Evolutionary conservation across 176 grass and related monocot genomes (phyloP).

Genomic region (Chrysopogon serrulatus): DNA sequence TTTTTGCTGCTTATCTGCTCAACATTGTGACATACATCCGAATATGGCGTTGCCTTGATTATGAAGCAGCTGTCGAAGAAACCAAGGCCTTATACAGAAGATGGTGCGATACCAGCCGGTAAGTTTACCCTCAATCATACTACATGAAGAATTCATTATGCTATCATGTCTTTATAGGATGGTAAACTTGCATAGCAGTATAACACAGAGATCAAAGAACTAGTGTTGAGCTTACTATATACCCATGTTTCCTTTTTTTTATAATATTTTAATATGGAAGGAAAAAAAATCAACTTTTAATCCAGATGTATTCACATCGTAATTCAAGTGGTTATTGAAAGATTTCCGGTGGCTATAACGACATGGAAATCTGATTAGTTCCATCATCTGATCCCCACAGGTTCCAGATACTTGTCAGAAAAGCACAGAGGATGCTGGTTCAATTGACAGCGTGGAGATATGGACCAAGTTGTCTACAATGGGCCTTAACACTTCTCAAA

Average conservation of each 20-base stretch:
- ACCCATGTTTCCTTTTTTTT: background rate
- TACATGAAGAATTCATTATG: background rate
- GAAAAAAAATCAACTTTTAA: background rate
- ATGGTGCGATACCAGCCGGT: slow-evolving; percentile 28
- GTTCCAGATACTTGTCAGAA: slow-evolving; percentile 1
- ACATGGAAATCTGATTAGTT: background rate
- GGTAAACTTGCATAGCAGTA: background rate
- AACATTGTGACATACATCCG: slow-evolving; percentile 55
- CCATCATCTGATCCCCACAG: slow-evolving; percentile 17
- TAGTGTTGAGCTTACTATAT: background rate
- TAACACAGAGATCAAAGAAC: background rate
- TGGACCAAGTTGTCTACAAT: slow-evolving; percentile 41
- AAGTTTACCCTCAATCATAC: slow-evolving; percentile 5
- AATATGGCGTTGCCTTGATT: slow-evolving; percentile 53
- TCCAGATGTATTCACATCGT: background rate
- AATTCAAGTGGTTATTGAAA: background rate
- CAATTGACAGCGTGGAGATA: slow-evolving; percentile 26
- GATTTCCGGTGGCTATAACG: background rate
- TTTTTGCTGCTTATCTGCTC: slow-evolving; percentile 56
- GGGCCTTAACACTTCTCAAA: slow-evolving; percentile 56
- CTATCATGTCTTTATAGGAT: background rate
- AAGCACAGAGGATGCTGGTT: background rate
- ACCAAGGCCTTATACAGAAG: slow-evolving; percentile 21
- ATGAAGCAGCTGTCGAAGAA: slow-evolving; percentile 10
- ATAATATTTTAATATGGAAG: background rate